Conservation (phyloP, 306 rosid species). For the Corylus heterophylla region DNA sequence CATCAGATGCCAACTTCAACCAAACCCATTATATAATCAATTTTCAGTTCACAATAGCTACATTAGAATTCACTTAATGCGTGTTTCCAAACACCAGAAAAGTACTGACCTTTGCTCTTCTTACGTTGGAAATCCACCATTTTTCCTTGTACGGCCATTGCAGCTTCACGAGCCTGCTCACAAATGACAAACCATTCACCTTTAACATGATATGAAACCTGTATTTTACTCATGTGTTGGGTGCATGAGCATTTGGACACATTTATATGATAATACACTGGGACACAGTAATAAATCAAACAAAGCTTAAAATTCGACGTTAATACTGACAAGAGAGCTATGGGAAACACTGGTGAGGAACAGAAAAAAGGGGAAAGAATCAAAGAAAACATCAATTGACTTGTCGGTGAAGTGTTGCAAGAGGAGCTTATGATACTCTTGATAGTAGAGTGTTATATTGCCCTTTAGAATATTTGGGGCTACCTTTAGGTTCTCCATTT, state of each 20-base stretch:
- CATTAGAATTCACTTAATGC: background rate
- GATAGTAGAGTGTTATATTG: background rate
- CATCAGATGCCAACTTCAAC: background rate
- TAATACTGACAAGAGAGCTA: background rate
- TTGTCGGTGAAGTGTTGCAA: background rate
- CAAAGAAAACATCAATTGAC: background rate
- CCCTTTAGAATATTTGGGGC: background rate
- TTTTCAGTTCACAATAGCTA: background rate
- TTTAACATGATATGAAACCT: background rate
- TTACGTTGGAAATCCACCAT: slow-evolving; percentile 90
- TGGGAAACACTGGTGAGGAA: background rate
- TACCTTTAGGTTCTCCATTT: background rate
- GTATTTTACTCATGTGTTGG: background rate
- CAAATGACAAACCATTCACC: slow-evolving; percentile 13
- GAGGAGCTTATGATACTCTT: background rate
- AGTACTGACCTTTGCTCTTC: slow-evolving; percentile 82
- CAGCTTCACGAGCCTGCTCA: slow-evolving; percentile 95
- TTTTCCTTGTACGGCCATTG: slow-evolving; percentile 85
- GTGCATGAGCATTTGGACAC: background rate
- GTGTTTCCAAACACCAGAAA: background rate
- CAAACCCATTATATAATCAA: background rate
- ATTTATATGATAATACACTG: background rate
- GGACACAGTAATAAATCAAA: background rate
- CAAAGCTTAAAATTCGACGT: background rate
- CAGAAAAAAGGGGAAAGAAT: background rate